These are phyloP conservation scores for Boletellus deceptivus DNA, from an alignment of 1,284 basidiomycete species.

Conservation along the genomic window DNA sequence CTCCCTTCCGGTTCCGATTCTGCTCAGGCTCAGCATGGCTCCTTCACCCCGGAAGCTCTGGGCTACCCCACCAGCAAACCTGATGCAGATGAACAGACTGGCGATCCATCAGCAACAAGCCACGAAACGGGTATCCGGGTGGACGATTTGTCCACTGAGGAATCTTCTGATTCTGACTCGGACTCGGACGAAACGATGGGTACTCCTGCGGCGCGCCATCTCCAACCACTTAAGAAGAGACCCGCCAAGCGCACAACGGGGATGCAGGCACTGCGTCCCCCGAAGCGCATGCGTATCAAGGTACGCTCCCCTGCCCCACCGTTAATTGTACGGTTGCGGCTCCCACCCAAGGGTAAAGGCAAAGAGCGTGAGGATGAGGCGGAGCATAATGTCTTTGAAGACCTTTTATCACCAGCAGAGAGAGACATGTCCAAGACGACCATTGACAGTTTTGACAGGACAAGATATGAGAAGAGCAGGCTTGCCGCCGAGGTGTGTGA, in stretches of 20 bases:
- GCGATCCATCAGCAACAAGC: constrained; percentile 2
- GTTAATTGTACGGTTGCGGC: constrained; percentile 50
- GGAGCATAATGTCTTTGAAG: constrained; percentile 75
- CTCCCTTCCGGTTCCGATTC: constrained; percentile 21
- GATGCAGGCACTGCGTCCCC: constrained; percentile 27
- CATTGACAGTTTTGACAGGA: constrained; percentile 67
- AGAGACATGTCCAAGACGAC: constrained; percentile 76
- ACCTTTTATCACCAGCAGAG: constrained; percentile 69
- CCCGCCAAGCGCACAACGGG: constrained; percentile 26
- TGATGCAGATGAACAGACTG: constrained; percentile 5
- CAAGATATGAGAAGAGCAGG: constrained; percentile 74
- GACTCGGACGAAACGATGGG: constrained; percentile 28
- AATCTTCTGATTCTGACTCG: constrained; percentile 34
- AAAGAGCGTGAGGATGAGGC: constrained; percentile 59
- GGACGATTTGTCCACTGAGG: constrained; percentile 23
- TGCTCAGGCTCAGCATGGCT: constrained; percentile 8
- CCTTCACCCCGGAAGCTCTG: constrained; percentile 2
- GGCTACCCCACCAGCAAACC: constrained; percentile 6
- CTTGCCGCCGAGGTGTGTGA: constrained; percentile 63
- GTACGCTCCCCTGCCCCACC: constrained; percentile 37
- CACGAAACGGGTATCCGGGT: constrained; percentile 22
- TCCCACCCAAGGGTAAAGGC: constrained; percentile 58
- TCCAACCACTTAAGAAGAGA: constrained; percentile 29
- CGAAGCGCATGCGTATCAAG: constrained; percentile 42
- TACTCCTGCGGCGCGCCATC: constrained; percentile 10